Conservation (phyloP, 371 early-diverging fungal genomes). For the Syncephalastrum monosporum region DNA sequence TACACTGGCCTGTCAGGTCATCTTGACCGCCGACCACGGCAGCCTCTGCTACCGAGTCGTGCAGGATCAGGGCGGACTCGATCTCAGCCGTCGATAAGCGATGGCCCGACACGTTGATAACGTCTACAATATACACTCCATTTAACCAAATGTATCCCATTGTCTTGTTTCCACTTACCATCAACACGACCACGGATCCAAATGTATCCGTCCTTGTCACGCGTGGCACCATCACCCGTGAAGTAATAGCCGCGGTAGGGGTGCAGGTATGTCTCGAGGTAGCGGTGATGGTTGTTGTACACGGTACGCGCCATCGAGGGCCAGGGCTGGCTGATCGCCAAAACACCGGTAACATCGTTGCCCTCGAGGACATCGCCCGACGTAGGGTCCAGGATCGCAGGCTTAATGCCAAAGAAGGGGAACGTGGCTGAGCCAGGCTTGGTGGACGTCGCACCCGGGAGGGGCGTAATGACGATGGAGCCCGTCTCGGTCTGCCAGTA, state of each 20-base stretch:
- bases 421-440: constrained; percentile 96
- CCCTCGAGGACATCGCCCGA: constrained; percentile 75
- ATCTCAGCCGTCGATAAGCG: constrained; percentile 96
- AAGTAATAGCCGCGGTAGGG: constrained; percentile 88
- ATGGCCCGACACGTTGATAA: constrained; percentile 98
- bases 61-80: constrained; percentile 83
- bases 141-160: not conserved
- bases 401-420: constrained; percentile 96
- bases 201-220: constrained; percentile 93
- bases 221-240: constrained; percentile 87
- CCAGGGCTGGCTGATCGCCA: constrained; percentile 90
- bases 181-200: constrained; percentile 96
- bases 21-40: constrained; percentile 94
- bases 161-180: constrained; percentile 32
- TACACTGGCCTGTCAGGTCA: constrained; percentile 90
- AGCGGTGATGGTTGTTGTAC: constrained; percentile 88
- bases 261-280: constrained; percentile 86
- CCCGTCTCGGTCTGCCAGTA: constrained; percentile 98
- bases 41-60: constrained; percentile 88
- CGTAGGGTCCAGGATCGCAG: constrained; percentile 79
- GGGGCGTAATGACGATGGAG: constrained; percentile 88
- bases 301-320: constrained; percentile 96
- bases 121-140: constrained; percentile 48
- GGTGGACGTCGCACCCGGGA: constrained; percentile 82
- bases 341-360: constrained; percentile 87